Conservation (phyloP, 495 filamentous ascomycete genomes). For the Thermothielavioides terrestris region DNA sequence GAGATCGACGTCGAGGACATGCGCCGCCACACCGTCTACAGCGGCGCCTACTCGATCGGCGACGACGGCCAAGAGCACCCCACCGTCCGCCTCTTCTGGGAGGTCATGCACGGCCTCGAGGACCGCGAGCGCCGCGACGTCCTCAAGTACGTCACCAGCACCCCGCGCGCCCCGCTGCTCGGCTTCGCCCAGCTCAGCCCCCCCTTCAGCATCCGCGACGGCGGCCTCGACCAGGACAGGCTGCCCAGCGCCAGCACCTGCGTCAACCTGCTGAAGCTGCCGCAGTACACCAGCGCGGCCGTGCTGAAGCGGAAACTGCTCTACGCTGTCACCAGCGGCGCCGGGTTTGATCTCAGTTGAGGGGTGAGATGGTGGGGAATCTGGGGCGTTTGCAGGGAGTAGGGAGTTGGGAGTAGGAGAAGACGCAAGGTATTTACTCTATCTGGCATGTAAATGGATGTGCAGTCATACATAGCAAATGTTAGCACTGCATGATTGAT, state of each 20-base stretch:
- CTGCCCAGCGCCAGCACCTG: constrained; percentile 95
- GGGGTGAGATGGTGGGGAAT: neutral
- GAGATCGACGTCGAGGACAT: constrained; percentile 85
- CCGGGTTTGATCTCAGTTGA: constrained; percentile 89
- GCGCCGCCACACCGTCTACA: constrained; percentile 76
- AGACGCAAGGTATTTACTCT: too few relatives aligned
- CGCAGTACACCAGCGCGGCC: constrained; percentile 59
- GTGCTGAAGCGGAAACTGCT: constrained; percentile 69
- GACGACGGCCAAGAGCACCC: constrained; percentile 81
- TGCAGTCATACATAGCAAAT: too few relatives aligned
- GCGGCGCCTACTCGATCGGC: constrained; percentile 78
- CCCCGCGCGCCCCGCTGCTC: constrained; percentile 81
- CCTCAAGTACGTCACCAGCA: constrained; percentile 91
- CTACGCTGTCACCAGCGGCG: constrained; percentile 84
- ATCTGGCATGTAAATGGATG: too few relatives aligned
- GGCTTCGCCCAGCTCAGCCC: constrained; percentile 85
- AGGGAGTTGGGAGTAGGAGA: too few relatives aligned
- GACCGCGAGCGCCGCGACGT: constrained; percentile 76
- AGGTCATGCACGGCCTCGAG: constrained; percentile 67
- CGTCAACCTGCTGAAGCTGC: constrained; percentile 91
- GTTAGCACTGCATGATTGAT: too few relatives aligned
- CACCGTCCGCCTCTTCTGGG: constrained; percentile 81
- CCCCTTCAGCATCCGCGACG: constrained; percentile 82
- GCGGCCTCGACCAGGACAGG: constrained; percentile 65
- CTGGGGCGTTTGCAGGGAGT: neutral